Conservation (phyloP, 345 rosid genomes). For the Capsella bursapastoris region DNA sequence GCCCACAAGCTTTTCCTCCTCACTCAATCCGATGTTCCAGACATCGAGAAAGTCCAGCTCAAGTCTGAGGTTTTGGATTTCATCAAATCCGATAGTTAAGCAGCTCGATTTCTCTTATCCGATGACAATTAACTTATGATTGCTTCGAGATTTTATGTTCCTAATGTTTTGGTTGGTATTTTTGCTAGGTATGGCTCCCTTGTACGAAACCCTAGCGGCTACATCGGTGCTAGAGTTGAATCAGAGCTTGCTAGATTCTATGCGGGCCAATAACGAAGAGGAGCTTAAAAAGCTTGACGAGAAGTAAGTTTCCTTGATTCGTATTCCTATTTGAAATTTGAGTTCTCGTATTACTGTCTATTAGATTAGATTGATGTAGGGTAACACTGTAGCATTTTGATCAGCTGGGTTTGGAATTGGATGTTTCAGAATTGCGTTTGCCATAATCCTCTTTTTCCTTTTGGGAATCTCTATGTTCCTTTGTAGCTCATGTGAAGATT, state of each 20-base stretch:
- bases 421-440: neutral
- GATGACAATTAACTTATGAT: neutral
- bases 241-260: constrained; percentile 69
- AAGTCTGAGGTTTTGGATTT: constrained; percentile 78
- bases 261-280: constrained; percentile 68
- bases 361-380: constrained; percentile 11
- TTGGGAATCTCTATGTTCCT: neutral
- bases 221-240: constrained; percentile 71
- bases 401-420: neutral
- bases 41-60: constrained; percentile 93
- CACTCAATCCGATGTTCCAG: constrained; percentile 74
- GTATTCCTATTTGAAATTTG: constrained; percentile 1
- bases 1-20: constrained; percentile 85
- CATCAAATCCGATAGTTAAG: constrained; percentile 70
- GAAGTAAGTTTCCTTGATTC: constrained; percentile 58
- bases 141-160: neutral
- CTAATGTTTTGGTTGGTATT: constrained; percentile 25
- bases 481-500: constrained; percentile 7
- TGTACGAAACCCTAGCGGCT: constrained; percentile 78
- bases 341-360: neutral
- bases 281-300: constrained; percentile 93
- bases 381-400: neutral
- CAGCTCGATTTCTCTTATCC: constrained; percentile 15
- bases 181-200: constrained; percentile 76
- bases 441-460: neutral